Base-by-base conservation (phyloP, 208 protist genomes). In the Leishmania major region DNA sequence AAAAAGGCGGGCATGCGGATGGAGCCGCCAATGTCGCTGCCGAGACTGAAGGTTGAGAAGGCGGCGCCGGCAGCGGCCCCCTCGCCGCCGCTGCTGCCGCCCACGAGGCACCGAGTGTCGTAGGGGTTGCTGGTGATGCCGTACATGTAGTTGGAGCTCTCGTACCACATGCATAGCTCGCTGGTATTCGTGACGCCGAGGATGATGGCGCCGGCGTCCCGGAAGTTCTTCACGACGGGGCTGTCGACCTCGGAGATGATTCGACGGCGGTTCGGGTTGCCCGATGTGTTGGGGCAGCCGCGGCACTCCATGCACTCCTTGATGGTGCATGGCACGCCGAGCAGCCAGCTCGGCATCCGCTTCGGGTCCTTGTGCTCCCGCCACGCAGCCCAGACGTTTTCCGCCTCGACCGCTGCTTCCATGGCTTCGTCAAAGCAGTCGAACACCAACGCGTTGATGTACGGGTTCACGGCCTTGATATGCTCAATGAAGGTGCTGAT, bases 1-100 rank as follows among this genome's bases (percentile, higher is more conserved):
- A 97, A 97, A 85, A 94, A 95, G 77, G 94, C 92, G 11, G 95
- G 95, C 92, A 96, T 95, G 82, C 95, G 93, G 71, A 98, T 97
- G 43, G 94, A 97, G 40, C 95, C 95, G 71, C 94, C 95, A 81
- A 97, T 96, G 83, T 98, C 95, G 78, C 92, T 95, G 71, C 95
- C 95, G 17, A 98, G 81, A 80, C 89, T 92, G 83, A 97, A 95
- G 83, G 91, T 91, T 57, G 92, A 91, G 74, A 96, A 96, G 73
- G 77, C 92, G 1, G 93, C 93, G 10, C 89, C 93, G 37, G 95
- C 92, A 35, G 94, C 94, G 19, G 92, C 89, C 2, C 94, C 93
- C 78, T 95, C 92, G 51, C 95, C 95, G 47, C 95, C 95, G 81
- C 92, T 96, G 90, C 94, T 97, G 66, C 95, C 95, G 40, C 95